A percentile compares a stretch with the other conserved stretches of the same genome.
Evolutionary conservation across 1,284 basidiomycete genomes (phyloP).

Genomic region (Apiotrichum laibachii): DNA sequence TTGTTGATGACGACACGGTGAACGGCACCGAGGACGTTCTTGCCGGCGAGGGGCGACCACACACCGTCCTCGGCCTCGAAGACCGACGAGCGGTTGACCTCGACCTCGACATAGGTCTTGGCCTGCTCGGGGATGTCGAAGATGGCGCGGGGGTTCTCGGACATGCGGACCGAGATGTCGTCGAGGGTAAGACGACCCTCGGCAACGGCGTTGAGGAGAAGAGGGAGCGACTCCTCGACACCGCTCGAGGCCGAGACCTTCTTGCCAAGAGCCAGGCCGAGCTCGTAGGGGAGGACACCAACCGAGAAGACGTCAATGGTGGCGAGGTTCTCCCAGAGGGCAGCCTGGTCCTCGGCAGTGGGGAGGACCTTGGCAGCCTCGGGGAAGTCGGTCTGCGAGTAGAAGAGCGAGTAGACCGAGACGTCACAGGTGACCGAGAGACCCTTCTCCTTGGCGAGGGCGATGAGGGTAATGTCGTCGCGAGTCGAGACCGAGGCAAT

Average conservation of each 20-base stretch:
- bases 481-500: constrained; percentile 86
- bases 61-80: constrained; percentile 56
- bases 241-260: constrained; percentile 71
- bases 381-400: constrained; percentile 72
- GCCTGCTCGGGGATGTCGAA: constrained; percentile 84
- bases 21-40: constrained; percentile 67
- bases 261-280: constrained; percentile 68
- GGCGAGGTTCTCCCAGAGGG: constrained; percentile 82
- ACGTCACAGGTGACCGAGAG: constrained; percentile 97
- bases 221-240: constrained; percentile 80
- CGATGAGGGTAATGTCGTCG: constrained; percentile 88
- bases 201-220: constrained; percentile 82
- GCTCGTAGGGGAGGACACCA: constrained; percentile 75
- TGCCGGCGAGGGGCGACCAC: constrained; percentile 84
- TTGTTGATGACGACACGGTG: constrained; percentile 90
- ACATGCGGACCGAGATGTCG: constrained; percentile 73
- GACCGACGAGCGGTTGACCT: constrained; percentile 70
- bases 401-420: constrained; percentile 89
- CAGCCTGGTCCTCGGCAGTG: constrained; percentile 71
- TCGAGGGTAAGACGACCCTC: constrained; percentile 77
- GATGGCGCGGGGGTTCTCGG: constrained; percentile 89
- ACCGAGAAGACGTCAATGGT: constrained; percentile 90
- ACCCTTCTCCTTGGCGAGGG: constrained; percentile 89
- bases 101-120: constrained; percentile 89
- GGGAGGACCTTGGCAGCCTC: constrained; percentile 66